Conservation (phyloP, 768 basidiomycete genomes). For the Leccinum truebloodii region DNA sequence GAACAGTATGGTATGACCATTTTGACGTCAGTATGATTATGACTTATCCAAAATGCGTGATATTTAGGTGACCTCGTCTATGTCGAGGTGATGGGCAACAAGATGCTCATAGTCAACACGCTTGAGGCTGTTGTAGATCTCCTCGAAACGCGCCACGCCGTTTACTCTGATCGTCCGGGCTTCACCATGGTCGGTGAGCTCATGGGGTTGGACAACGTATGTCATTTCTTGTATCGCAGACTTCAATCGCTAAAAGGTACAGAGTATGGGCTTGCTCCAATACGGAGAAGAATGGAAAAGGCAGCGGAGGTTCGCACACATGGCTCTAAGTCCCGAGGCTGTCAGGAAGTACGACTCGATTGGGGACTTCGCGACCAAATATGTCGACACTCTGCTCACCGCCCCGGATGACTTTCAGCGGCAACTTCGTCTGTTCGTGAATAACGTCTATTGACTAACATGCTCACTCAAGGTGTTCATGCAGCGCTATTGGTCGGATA, state of each 20-base stretch:
- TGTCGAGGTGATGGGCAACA: slow-evolving; percentile 29
- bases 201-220: slow-evolving; percentile 27
- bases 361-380: slow-evolving; percentile 30
- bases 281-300: slow-evolving; percentile 23
- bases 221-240: not conserved
- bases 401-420: slow-evolving; percentile 20
- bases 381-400: slow-evolving; percentile 14
- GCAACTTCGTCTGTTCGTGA: slow-evolving; percentile 24
- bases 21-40: not conserved
- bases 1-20: slow-evolving; percentile 5
- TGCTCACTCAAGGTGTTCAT: not conserved
- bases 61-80: slow-evolving; percentile 32
- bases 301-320: slow-evolving; percentile 32
- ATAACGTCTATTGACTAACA: not conserved
- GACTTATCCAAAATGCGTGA: not conserved
- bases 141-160: slow-evolving; percentile 27
- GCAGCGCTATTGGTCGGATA: slow-evolving; percentile 16
- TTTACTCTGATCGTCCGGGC: slow-evolving; percentile 34
- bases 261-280: slow-evolving; percentile 28
- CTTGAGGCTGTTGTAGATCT: slow-evolving; percentile 30
- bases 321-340: slow-evolving; percentile 30
- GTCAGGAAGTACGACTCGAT: slow-evolving; percentile 35
- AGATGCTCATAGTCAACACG: slow-evolving; percentile 33
- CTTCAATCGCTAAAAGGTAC: not conserved
- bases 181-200: slow-evolving; percentile 41